Evolutionary conservation across 1,139 yeast species (phyloP).

Genomic region (Meyerozyma sp.): DNA sequence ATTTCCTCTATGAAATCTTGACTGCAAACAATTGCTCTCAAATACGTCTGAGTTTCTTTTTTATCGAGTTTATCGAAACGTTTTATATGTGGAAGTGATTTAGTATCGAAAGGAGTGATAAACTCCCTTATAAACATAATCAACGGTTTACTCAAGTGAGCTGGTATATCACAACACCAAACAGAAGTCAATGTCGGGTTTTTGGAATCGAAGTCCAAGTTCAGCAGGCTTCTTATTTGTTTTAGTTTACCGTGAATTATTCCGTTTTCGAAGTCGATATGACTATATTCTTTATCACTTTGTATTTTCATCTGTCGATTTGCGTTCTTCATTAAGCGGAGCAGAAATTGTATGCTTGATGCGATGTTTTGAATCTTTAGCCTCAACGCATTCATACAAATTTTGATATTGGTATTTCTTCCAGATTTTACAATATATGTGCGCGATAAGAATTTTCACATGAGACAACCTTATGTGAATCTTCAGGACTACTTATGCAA

Average conservation of each 20-base stretch:
- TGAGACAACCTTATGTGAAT: background rate
- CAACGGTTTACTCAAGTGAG: constrained; percentile 24
- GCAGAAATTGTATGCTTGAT: background rate
- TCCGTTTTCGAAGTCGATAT: constrained; percentile 43
- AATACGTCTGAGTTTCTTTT: background rate
- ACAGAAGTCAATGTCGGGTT: constrained; percentile 36
- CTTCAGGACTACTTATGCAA: constrained; percentile 3
- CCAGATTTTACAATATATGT: constrained; percentile 2
- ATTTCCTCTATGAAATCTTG: background rate
- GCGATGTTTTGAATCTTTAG: background rate
- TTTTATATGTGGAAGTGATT: constrained; percentile 27
- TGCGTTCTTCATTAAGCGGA: constrained; percentile 2
- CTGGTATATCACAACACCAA: constrained; percentile 48
- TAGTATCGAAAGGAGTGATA: constrained; percentile 22
- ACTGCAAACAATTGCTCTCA: constrained; percentile 1
- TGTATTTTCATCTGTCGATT: constrained; percentile 2
- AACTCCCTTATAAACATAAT: constrained; percentile 21
- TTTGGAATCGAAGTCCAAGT: constrained; percentile 19
- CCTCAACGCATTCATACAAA: background rate
- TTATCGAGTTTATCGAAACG: constrained; percentile 21
- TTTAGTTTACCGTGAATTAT: constrained; percentile 43
- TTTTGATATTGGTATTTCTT: constrained; percentile 1
- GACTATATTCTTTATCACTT: constrained; percentile 4
- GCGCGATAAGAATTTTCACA: constrained; percentile 3
- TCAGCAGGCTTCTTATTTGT: constrained; percentile 35